Evolutionary conservation across 2,329 filamentous ascomycete genomes (phyloP), one percentile per base, ranked within the genome.

Genomic region (Verticillium zaregamsianum): DNA sequence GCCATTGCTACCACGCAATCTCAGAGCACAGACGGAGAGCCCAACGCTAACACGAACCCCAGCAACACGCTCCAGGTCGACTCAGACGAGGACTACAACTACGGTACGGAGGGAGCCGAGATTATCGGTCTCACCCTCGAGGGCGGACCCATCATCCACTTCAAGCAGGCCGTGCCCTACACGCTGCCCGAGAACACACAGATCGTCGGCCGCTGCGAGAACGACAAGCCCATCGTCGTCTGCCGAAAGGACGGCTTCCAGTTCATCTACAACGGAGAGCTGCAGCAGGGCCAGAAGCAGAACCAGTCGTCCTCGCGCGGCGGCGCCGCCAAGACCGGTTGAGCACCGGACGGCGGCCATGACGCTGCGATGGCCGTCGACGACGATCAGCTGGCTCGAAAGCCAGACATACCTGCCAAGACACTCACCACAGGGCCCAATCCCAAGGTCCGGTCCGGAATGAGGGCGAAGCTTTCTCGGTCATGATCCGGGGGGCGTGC

Each of bases 91-190:
- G 71, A 71, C 7, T 71, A 73, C 1, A 65, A 69, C 28, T 68
- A 71, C 6, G 75, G 68, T 55, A 69, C 62, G 33, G 67, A 66
- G 61, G 59, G 65, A 37, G 71, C 70, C 58, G 68, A 76, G 31
- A 74, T 82, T 4, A 71, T 82, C 54, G 80, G 80, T 45, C 79
- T 80, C 66, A 79, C 78, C 2, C 70, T 79, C 11, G 73, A 77
- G 5, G 80, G 80, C 15, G 77, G 77, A 3, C 79, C 79, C 3
- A 81, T 82, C 58, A 67, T 82, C n/a, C 74, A 75, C 20, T 79
- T 82, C 62, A 70, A 67, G 39, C 69, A 75, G n/a, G 68, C 76
- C 0, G 66, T 73, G 5, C 71, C 72, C 8, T 66, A 70, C 25
- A 64, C 66, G 12, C 60, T 77, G 2, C 70, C 72, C 2, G 65